A percentile compares a stretch with the other conserved stretches of the same genome.
Conservation (phyloP, 345 rosid species). For the Acer campestre region DNA sequence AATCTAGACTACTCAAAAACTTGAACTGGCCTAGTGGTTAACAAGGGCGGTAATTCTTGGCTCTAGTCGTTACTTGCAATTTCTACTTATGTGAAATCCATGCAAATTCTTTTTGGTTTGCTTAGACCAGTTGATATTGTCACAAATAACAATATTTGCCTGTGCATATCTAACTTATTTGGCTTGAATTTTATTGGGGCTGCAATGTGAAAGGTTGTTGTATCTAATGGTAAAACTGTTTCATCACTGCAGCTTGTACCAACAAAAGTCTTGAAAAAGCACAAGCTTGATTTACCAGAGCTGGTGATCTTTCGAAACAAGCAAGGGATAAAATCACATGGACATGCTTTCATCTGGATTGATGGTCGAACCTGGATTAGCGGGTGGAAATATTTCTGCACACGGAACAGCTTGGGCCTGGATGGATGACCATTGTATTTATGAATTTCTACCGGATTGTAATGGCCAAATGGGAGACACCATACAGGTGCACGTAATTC, state of each 20-base stretch:
- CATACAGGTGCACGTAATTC: constrained; percentile 10
- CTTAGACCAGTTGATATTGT: no score
- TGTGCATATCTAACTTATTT: not conserved
- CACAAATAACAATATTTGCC: no score
- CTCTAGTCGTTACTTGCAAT: no score
- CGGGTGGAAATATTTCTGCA: constrained; percentile 14
- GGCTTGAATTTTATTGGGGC: not conserved
- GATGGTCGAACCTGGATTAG: constrained; percentile 17
- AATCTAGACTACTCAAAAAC: no score
- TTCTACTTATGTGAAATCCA: no score
- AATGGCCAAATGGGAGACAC: not conserved
- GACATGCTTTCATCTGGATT: constrained; percentile 4
- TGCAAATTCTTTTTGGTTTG: no score
- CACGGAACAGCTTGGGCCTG: not conserved
- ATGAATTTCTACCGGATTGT: not conserved
- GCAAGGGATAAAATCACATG: not conserved
- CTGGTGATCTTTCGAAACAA: constrained; percentile 7
- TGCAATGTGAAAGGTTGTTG: not conserved
- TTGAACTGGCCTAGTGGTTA: not conserved
- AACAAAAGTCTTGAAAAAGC: not conserved
- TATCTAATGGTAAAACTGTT: not conserved
- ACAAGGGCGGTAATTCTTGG: no score
- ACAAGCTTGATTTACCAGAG: constrained; percentile 8
- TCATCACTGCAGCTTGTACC: constrained; percentile 15
- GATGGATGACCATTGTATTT: not conserved